Conservation (phyloP, 148 eudicot genomes). For the Persicaria maculosa region DNA sequence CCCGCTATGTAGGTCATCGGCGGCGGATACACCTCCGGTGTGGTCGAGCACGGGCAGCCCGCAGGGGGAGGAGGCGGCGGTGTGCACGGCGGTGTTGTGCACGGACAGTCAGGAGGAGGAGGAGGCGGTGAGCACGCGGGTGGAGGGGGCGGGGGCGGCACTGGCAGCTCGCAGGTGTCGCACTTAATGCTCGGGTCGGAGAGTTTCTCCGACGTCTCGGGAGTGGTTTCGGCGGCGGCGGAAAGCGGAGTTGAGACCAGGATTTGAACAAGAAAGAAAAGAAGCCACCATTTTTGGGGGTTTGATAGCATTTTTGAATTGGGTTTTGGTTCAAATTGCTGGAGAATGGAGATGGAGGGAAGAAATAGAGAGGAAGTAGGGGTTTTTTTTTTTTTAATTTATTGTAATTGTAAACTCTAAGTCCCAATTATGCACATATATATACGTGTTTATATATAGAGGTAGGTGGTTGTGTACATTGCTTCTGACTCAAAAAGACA, state of each 20-base stretch:
- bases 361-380: too few relatives aligned
- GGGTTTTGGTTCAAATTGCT: too few relatives aligned
- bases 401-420: too few relatives aligned
- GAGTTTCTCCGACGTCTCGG: neutral
- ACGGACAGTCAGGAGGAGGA: neutral
- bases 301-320: slow-evolving; percentile 5
- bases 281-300: neutral
- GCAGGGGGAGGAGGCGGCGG: too few relatives aligned
- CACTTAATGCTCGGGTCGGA: slow-evolving; percentile 10
- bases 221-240: neutral
- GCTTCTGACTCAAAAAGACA: too few relatives aligned
- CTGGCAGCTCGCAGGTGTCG: slow-evolving; percentile 11
- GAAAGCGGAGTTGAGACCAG: slow-evolving; percentile 17
- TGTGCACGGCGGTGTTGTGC: neutral
- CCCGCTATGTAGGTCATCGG: slow-evolving; percentile 3
- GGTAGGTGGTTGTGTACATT: too few relatives aligned
- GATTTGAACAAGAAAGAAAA: neutral
- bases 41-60: too few relatives aligned
- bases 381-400: too few relatives aligned
- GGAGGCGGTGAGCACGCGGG: slow-evolving; percentile 42
- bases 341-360: neutral
- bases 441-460: too few relatives aligned
- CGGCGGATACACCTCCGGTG: slow-evolving; percentile 3
- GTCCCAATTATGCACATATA: too few relatives aligned
- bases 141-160: slow-evolving; percentile 11